phyloP scores from a whole-genome alignment of 2,329 filamentous ascomycete species.

The Cryoendolithus antarcticus region DNA sequence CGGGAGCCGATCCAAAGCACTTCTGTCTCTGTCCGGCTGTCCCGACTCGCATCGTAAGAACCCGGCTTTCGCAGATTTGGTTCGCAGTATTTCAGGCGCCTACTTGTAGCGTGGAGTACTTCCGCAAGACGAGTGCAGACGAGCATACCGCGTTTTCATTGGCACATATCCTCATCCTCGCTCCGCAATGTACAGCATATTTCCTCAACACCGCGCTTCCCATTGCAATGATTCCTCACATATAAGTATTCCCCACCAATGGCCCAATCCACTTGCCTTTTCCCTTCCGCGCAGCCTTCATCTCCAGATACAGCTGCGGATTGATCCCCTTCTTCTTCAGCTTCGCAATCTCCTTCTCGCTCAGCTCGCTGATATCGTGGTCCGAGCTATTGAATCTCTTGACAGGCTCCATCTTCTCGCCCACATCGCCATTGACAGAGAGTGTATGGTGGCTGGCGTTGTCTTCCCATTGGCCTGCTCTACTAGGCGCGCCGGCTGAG shows the following conservation, averaged over 20 bases:
- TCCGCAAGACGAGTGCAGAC: no score
- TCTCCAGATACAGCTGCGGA: conserved; percentile 34
- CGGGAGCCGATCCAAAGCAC: no score
- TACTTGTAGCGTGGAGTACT: no score
- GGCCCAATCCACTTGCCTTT: conserved; percentile 16
- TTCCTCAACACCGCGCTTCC: no score
- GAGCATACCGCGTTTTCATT: no score
- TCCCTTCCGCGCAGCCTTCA: conserved; percentile 32
- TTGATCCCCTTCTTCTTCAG: conserved; percentile 37
- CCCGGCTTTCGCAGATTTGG: no score
- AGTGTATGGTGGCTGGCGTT: conserved; percentile 13
- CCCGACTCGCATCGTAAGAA: no score
- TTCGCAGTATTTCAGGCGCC: no score
- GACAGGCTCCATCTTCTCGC: background rate
- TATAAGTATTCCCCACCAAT: conserved; percentile 18
- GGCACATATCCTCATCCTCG: no score
- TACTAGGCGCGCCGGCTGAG: conserved; percentile 7
- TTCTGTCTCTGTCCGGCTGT: no score
- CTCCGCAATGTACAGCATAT: no score
- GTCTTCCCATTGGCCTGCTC: conserved; percentile 8
- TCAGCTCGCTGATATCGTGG: conserved; percentile 27
- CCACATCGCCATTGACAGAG: conserved; percentile 8
- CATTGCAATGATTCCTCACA: conserved; percentile 8
- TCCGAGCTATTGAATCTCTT: conserved; percentile 25
- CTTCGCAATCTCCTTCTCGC: conserved; percentile 30